Evolutionary conservation across 495 filamentous ascomycete species (phyloP).

Genomic region (Xylaria flabelliformis): DNA sequence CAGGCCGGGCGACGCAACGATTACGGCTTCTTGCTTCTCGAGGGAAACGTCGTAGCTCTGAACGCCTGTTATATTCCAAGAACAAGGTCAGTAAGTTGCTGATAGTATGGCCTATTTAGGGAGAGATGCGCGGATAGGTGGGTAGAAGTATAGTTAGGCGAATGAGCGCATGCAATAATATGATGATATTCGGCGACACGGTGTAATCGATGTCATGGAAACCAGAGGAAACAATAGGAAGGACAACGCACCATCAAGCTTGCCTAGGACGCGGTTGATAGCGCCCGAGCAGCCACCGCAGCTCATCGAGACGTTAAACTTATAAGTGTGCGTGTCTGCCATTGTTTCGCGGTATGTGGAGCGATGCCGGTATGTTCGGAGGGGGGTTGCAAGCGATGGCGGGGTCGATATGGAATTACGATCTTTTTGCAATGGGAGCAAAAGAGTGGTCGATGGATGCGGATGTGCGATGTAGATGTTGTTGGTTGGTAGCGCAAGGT

Average conservation of each 20-base stretch:
- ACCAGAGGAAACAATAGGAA: background rate
- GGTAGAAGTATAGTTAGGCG: background rate
- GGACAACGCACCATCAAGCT: constrained; percentile 74
- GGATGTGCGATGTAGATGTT: background rate
- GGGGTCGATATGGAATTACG: background rate
- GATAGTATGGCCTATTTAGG: background rate
- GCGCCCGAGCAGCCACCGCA: constrained; percentile 70
- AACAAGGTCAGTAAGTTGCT: constrained; percentile 4
- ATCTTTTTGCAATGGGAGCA: background rate
- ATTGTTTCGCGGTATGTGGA: constrained; percentile 40
- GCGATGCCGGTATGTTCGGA: constrained; percentile 8
- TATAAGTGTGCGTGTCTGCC: constrained; percentile 62
- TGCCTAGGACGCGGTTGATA: constrained; percentile 92
- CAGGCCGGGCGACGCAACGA: constrained; percentile 68
- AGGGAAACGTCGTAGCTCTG: constrained; percentile 86
- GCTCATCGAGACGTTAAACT: constrained; percentile 71
- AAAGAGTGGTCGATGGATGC: background rate
- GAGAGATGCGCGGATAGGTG: background rate
- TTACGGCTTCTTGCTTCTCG: constrained; percentile 76
- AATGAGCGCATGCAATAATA: too few relatives aligned
- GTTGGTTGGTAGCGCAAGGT: background rate
- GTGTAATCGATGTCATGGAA: background rate
- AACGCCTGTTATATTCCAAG: constrained; percentile 65
- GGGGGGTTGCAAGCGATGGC: background rate
- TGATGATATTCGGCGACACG: background rate